A percentile compares a stretch with the other conserved stretches of the same genome.
phyloP scores from a whole-genome alignment of 106 monocot genomes.

The Dendrobium catenatum region DNA sequence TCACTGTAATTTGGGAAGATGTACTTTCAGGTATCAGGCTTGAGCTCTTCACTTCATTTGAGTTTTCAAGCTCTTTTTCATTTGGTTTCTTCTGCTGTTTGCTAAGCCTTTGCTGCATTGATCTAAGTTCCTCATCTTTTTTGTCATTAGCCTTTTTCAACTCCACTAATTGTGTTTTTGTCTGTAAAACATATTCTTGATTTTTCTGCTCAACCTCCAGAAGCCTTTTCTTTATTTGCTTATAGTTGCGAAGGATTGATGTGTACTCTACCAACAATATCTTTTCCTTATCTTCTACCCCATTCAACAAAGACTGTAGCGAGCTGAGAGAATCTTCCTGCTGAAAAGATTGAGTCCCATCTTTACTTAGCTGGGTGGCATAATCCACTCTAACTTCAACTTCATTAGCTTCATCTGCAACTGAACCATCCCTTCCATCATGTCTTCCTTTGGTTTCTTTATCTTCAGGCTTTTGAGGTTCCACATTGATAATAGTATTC shows the following conservation, averaged over 20 bases:
- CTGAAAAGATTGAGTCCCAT: not conserved
- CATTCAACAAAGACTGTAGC: slow-evolving; percentile 39
- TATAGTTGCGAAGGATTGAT: slow-evolving; percentile 58
- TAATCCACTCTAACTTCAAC: not conserved
- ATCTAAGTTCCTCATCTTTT: slow-evolving; percentile 72
- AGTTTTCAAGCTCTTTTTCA: not conserved
- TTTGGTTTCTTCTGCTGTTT: slow-evolving; percentile 22
- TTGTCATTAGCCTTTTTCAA: slow-evolving; percentile 30
- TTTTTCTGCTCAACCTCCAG: slow-evolving; percentile 35
- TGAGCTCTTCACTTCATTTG: not conserved
- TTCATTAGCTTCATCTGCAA: slow-evolving; percentile 1
- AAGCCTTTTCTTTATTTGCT: slow-evolving; percentile 50
- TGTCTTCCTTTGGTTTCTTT: not conserved
- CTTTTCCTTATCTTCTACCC: slow-evolving; percentile 56
- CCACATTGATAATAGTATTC: not conserved
- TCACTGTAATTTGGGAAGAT: not conserved
- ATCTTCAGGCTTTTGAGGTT: not conserved
- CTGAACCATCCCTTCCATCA: not conserved
- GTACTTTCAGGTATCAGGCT: slow-evolving; percentile 11
- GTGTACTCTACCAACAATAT: slow-evolving; percentile 58
- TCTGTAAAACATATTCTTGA: slow-evolving; percentile 29
- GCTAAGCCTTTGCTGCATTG: slow-evolving; percentile 37
- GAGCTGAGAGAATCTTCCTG: slow-evolving; percentile 9
- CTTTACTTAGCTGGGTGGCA: not conserved
- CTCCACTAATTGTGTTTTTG: slow-evolving; percentile 40